Conservation (phyloP, 345 rosid genomes). For the Boechera retrofracta region DNA sequence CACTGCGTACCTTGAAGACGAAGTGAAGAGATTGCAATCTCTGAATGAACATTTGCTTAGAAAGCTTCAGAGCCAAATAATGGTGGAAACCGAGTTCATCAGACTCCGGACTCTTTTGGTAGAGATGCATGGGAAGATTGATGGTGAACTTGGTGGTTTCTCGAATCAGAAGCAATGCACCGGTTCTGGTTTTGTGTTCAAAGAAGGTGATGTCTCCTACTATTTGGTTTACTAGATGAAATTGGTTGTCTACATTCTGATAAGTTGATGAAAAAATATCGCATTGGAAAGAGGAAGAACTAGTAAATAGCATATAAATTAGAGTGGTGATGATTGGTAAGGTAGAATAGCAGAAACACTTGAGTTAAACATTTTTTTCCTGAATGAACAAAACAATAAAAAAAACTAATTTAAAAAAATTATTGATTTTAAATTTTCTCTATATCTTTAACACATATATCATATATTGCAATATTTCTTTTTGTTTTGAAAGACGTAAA, state of each 20-base stretch:
- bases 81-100: constrained; percentile 59
- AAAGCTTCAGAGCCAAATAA: constrained; percentile 57
- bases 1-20: constrained; percentile 72
- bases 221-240: constrained; percentile 17
- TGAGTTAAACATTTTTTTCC: not conserved
- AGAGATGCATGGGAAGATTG: constrained; percentile 61
- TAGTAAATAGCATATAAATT: not conserved
- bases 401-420: too few relatives aligned
- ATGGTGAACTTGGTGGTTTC: constrained; percentile 54
- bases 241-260: not conserved
- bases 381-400: not conserved
- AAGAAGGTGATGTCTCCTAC: constrained; percentile 44
- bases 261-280: not conserved
- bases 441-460: too few relatives aligned
- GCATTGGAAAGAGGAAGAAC: not conserved
- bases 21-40: constrained; percentile 56
- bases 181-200: constrained; percentile 31
- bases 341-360: not conserved
- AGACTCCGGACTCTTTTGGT: constrained; percentile 58
- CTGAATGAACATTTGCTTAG: constrained; percentile 57
- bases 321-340: not conserved
- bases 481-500: too few relatives aligned
- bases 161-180: constrained; percentile 43
- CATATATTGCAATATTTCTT: too few relatives aligned
- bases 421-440: too few relatives aligned